These are phyloP conservation scores for Phialocephala sp. DNA, from an alignment of 2,329 filamentous ascomycete species.

Conservation along the genomic window DNA sequence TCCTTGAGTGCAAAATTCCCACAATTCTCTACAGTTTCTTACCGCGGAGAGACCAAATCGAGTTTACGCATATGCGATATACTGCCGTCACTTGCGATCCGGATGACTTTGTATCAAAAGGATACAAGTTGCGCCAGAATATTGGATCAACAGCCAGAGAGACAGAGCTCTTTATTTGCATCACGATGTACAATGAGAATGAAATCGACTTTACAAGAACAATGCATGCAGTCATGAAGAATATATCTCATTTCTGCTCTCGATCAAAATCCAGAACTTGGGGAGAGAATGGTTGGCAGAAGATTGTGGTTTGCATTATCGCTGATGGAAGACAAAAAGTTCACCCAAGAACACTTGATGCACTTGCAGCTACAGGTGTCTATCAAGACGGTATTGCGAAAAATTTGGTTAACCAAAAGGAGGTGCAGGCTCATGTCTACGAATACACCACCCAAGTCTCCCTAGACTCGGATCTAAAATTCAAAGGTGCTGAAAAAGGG, in stretches of 20 bases:
- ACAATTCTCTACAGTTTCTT: constrained; percentile 98
- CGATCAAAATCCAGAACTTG: constrained; percentile 91
- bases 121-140: constrained; percentile 92
- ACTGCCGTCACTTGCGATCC: constrained; percentile 98
- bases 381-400: constrained; percentile 99
- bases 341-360: constrained; percentile 90
- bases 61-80: constrained; percentile 99
- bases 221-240: constrained; percentile 99
- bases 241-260: constrained; percentile 95
- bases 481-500: constrained; percentile 98
- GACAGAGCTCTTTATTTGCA: constrained; percentile 93
- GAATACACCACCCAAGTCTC: constrained; percentile 99
- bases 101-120: constrained; percentile 86
- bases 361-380: constrained; percentile 93
- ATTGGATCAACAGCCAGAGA: constrained; percentile 84
- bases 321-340: constrained; percentile 94
- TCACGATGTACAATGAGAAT: constrained; percentile 99
- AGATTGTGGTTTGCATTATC: constrained; percentile 97
- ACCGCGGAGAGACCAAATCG: constrained; percentile 87
- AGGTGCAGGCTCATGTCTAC: constrained; percentile 96
- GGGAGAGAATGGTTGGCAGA: constrained; percentile 98
- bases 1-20: constrained; percentile 98
- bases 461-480: constrained; percentile 92
- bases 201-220: constrained; percentile 96
- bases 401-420: constrained; percentile 95